Evolutionary conservation across 2,329 filamentous ascomycete species (phyloP).

Genomic region (Elsinoe perseae): DNA sequence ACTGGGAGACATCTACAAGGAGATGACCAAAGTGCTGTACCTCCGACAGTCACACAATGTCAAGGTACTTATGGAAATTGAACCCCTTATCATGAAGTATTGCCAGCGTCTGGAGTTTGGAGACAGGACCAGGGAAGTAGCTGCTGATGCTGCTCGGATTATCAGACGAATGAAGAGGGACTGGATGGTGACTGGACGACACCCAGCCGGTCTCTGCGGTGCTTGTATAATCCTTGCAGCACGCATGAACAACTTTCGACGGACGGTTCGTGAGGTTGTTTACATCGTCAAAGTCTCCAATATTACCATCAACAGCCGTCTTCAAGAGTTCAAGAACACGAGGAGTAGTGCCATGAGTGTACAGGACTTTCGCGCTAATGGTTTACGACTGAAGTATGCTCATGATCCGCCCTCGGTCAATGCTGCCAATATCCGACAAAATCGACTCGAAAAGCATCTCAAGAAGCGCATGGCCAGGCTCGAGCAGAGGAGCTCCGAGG

Average conservation of each 20-base stretch:
- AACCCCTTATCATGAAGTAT: constrained; percentile 86
- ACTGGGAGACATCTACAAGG: constrained; percentile 83
- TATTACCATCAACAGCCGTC: constrained; percentile 79
- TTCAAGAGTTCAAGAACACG: constrained; percentile 86
- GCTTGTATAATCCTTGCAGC: constrained; percentile 91
- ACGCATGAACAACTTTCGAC: constrained; percentile 95
- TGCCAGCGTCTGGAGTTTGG: constrained; percentile 88
- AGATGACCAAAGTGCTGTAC: constrained; percentile 59
- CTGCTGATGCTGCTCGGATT: constrained; percentile 77
- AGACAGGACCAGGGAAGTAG: constrained; percentile 70
- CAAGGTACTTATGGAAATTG: constrained; percentile 64
- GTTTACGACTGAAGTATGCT: constrained; percentile 58
- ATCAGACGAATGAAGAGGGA: constrained; percentile 90
- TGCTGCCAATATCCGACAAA: constrained; percentile 48
- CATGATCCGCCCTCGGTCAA: constrained; percentile 82
- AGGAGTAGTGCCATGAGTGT: constrained; percentile 79
- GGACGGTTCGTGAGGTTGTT: constrained; percentile 89
- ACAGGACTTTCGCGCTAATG: constrained; percentile 68
- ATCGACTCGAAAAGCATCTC: constrained; percentile 27
- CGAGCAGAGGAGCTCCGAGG: constrained; percentile 17
- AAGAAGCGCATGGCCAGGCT: constrained; percentile 21
- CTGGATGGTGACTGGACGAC: constrained; percentile 93
- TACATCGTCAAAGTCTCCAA: constrained; percentile 97
- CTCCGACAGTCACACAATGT: constrained; percentile 39
- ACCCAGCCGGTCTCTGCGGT: constrained; percentile 88